phyloP scores from a whole-genome alignment of 345 rosid species.

The Gossypium herbaceum region DNA sequence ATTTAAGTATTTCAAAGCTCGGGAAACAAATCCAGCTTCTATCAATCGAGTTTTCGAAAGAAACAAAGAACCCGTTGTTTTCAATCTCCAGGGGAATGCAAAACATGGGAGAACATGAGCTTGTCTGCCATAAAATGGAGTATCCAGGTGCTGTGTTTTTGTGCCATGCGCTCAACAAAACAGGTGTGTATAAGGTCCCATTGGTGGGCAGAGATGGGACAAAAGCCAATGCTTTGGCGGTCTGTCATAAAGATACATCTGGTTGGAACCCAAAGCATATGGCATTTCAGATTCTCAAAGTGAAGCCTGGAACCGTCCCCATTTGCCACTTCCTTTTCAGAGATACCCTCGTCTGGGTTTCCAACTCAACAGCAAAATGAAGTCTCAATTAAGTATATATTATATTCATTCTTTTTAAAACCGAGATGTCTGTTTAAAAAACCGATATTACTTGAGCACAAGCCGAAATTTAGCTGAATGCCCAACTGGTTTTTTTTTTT shows the following conservation, averaged over 20 bases:
- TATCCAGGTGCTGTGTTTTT: conserved; percentile 66
- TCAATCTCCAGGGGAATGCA: conserved; percentile 33
- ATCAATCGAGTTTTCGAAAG: conserved; percentile 46
- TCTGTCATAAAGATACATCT: conserved; percentile 75
- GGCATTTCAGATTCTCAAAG: conserved; percentile 59
- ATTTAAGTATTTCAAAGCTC: conserved; percentile 55
- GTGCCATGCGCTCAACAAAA: conserved; percentile 57
- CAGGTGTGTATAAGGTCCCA: conserved; percentile 51
- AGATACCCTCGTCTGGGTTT: conserved; percentile 55
- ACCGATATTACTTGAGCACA: too few species aligned
- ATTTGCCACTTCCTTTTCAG: conserved; percentile 69
- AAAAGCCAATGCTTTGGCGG: conserved; percentile 29
- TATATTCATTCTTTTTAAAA: too few species aligned
- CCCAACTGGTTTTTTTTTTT: too few species aligned
- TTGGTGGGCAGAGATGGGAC: conserved; percentile 45
- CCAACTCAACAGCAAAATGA: conserved; percentile 6
- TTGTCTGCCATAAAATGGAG: conserved; percentile 72
- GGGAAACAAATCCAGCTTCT: conserved; percentile 48
- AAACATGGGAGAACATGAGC: conserved; percentile 39
- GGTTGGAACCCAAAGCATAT: conserved; percentile 72
- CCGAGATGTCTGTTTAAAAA: too few species aligned
- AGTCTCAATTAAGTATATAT: not conserved
- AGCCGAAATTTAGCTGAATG: too few species aligned
- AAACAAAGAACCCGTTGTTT: conserved; percentile 40
- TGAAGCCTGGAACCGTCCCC: conserved; percentile 64